Evolutionary conservation across 345 rosid genomes (phyloP).

Genomic region (Aethionema arabicum): DNA sequence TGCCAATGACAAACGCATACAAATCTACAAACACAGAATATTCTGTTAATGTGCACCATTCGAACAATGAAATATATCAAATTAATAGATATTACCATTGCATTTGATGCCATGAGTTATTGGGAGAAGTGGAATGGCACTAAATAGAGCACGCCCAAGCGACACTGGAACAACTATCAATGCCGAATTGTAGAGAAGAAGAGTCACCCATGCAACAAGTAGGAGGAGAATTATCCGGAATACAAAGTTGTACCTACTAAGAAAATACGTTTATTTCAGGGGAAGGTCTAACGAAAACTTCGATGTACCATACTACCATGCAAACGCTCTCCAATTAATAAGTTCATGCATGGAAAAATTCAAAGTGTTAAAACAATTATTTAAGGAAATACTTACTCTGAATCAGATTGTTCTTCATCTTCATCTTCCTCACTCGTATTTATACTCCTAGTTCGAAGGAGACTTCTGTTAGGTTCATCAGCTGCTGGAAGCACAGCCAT

Average conservation of each 20-base stretch:
- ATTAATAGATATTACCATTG: constrained; percentile 59
- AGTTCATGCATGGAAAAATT: constrained; percentile 3
- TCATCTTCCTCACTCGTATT: constrained; percentile 55
- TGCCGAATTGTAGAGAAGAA: constrained; percentile 88
- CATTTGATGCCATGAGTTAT: constrained; percentile 97
- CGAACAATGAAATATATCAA: not conserved
- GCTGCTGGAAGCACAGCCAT: constrained; percentile 54
- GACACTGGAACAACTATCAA: constrained; percentile 86
- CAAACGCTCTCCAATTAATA: not conserved
- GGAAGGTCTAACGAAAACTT: constrained; percentile 4
- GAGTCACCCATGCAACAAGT: constrained; percentile 95
- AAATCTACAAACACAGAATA: constrained; percentile 52
- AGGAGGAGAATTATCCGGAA: constrained; percentile 77
- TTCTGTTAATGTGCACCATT: constrained; percentile 6
- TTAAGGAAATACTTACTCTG: constrained; percentile 64
- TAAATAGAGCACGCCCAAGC: constrained; percentile 93
- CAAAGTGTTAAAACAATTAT: not conserved
- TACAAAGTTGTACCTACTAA: constrained; percentile 84
- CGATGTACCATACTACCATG: constrained; percentile 2
- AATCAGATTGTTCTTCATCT: constrained; percentile 83
- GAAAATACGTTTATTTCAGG: constrained; percentile 19
- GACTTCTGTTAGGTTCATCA: constrained; percentile 50
- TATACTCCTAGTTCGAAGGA: constrained; percentile 39
- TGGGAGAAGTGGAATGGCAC: constrained; percentile 89
- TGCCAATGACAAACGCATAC: constrained; percentile 92